phyloP scores from a whole-genome alignment of 1,139 yeast genomes.

The Taiozyma sp. region DNA sequence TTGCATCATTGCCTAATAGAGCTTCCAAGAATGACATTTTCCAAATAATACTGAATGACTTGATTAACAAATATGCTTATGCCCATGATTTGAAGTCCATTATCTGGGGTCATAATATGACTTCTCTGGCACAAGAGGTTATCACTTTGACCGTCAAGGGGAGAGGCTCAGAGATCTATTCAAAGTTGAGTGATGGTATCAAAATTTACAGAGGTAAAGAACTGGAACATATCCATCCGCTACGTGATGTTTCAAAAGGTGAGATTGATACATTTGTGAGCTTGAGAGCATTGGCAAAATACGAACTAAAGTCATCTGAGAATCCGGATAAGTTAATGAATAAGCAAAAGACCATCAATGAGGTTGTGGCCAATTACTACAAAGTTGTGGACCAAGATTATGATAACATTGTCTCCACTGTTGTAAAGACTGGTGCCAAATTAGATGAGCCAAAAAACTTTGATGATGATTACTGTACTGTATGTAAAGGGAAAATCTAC shows the following conservation, averaged over 20 bases:
- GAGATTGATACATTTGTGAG: constrained; percentile 57
- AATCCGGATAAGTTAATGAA: constrained; percentile 17
- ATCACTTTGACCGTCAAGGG: constrained; percentile 86
- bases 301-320: constrained; percentile 7
- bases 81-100: constrained; percentile 48
- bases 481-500: constrained; percentile 49
- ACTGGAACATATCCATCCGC: constrained; percentile 56
- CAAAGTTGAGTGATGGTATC: constrained; percentile 43
- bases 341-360: constrained; percentile 68
- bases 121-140: constrained; percentile 75
- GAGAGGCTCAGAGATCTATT: constrained; percentile 67
- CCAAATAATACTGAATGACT: constrained; percentile 42
- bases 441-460: constrained; percentile 46
- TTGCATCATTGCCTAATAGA: constrained; percentile 38
- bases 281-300: constrained; percentile 24
- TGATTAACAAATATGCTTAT: constrained; percentile 45
- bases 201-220: constrained; percentile 27
- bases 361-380: constrained; percentile 72
- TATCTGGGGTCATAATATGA: constrained; percentile 77
- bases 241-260: constrained; percentile 65
- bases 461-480: constrained; percentile 34
- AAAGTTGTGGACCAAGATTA: constrained; percentile 72
- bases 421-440: constrained; percentile 84
- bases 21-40: constrained; percentile 62
- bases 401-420: constrained; percentile 91